Conservation (phyloP, 352 stramenopile genomes). For the Pythium diclinum region DNA sequence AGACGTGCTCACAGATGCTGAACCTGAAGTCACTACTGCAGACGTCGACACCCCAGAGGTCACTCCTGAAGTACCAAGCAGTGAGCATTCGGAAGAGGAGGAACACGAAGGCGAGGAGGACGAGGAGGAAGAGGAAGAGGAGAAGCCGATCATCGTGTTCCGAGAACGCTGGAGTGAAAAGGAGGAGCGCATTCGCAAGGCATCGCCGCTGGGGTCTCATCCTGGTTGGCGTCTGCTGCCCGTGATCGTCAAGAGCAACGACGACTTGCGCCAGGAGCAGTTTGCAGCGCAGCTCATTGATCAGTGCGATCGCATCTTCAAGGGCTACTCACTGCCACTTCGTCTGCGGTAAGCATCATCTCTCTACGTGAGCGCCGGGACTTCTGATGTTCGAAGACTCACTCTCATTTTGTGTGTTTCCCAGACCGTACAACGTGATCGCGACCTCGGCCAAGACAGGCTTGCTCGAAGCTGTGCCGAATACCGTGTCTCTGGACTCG, state of each 20-base stretch:
- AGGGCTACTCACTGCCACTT: slow-evolving; percentile 91
- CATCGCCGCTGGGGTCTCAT: slow-evolving; percentile 50
- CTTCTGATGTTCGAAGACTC: too few species aligned
- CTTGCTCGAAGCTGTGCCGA: slow-evolving; percentile 95
- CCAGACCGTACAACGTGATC: slow-evolving; percentile 95
- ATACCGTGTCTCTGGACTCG: slow-evolving; percentile 97
- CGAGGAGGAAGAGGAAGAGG: slow-evolving; percentile 42
- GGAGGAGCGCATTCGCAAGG: slow-evolving; percentile 56
- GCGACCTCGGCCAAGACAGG: slow-evolving; percentile 92
- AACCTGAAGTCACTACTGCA: slow-evolving; percentile 33
- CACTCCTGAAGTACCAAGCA: slow-evolving; percentile 12
- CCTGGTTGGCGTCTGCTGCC: slow-evolving; percentile 69
- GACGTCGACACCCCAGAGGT: slow-evolving; percentile 11
- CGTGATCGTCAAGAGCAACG: slow-evolving; percentile 98
- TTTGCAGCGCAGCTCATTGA: slow-evolving; percentile 97
- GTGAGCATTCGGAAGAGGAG: background rate
- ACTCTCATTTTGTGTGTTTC: slow-evolving; percentile 10
- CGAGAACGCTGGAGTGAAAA: slow-evolving; percentile 80
- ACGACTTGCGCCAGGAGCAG: slow-evolving; percentile 97
- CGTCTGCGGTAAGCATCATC: slow-evolving; percentile 64
- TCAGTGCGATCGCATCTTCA: slow-evolving; percentile 94
- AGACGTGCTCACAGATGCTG: slow-evolving; percentile 55
- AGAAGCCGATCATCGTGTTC: slow-evolving; percentile 79
- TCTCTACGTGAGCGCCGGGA: background rate
- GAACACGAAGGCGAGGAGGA: slow-evolving; percentile 41